Evolutionary conservation across 257 asterid species (phyloP).

Genomic region (Mentha longifolia): DNA sequence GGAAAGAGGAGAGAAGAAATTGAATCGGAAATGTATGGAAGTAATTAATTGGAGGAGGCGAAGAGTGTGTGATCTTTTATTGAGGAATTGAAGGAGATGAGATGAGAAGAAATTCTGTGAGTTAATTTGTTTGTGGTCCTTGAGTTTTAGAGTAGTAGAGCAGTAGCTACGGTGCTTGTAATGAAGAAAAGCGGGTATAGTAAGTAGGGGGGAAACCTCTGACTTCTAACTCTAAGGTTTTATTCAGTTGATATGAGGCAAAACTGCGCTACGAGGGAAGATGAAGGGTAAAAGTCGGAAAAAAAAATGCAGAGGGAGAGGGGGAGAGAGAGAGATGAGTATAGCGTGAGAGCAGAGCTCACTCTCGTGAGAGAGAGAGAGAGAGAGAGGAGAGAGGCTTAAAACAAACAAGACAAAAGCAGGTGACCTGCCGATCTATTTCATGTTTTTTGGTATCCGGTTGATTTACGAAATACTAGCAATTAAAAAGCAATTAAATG

Average conservation of each 20-base stretch:
- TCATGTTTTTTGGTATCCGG: too few species aligned
- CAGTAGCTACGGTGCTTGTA: background rate
- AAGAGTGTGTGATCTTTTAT: background rate
- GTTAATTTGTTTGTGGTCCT: background rate
- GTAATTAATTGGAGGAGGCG: background rate
- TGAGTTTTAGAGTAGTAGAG: background rate
- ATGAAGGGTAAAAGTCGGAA: background rate
- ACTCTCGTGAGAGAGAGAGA: conserved; percentile 3
- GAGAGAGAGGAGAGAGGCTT: too few species aligned
- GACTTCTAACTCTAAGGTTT: too few species aligned
- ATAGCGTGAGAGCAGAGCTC: too few species aligned
- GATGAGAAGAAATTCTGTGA: conserved; percentile 2
- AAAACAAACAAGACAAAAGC: too few species aligned
- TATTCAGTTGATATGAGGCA: too few species aligned
- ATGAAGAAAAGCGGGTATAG: background rate
- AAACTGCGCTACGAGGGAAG: conserved; percentile 12
- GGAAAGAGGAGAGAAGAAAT: too few species aligned
- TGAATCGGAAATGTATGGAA: background rate
- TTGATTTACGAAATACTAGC: too few species aligned
- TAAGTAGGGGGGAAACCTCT: background rate
- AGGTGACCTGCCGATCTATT: conserved; percentile 8
- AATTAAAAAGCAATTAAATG: too few species aligned
- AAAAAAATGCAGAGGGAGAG: background rate
- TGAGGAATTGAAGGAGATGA: background rate
- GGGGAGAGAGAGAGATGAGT: background rate